Evolutionary conservation across 2,329 filamentous ascomycete species (phyloP).

Genomic region (Graphium sp.): DNA sequence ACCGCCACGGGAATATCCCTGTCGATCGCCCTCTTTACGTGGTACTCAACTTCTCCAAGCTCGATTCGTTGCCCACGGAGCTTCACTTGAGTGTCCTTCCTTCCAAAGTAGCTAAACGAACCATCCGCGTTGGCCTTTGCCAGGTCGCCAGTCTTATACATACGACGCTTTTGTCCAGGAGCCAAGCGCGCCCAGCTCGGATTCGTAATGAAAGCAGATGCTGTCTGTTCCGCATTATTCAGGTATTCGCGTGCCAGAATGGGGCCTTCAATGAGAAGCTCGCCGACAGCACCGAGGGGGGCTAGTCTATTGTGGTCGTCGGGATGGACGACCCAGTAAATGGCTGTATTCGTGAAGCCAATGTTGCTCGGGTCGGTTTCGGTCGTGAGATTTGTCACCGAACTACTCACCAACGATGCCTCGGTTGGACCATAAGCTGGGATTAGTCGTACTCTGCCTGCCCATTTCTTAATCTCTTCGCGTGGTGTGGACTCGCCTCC

Average conservation of each 20-base stretch:
- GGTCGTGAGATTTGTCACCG: background rate
- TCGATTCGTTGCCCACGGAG: conserved; percentile 37
- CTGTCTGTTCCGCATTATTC: conserved; percentile 6
- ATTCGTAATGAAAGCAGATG: conserved; percentile 35
- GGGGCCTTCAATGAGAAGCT: conserved; percentile 8
- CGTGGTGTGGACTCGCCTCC: conserved; percentile 35
- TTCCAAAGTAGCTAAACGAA: conserved; percentile 24
- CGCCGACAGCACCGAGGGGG: conserved; percentile 6
- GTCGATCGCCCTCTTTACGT: conserved; percentile 26
- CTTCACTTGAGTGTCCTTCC: conserved; percentile 40
- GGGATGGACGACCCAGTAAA: conserved; percentile 6
- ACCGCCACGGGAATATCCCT: conserved; percentile 23
- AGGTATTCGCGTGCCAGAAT: conserved; percentile 7
- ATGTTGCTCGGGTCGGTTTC: conserved; percentile 1
- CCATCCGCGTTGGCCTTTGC: conserved; percentile 21
- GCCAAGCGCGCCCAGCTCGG: conserved; percentile 29
- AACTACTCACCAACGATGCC: background rate
- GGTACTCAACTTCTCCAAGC: conserved; percentile 15
- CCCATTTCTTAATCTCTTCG: conserved; percentile 28
- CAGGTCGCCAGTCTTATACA: conserved; percentile 31
- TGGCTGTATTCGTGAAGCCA: conserved; percentile 2
- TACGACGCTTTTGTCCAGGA: conserved; percentile 14
- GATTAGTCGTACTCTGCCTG: conserved; percentile 24
- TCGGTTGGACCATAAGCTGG: conserved; percentile 20
- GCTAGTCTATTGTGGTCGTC: conserved; percentile 6